Evolutionary conservation across 2,329 filamentous ascomycete species (phyloP).

Genomic region (Fusarium sp.): DNA sequence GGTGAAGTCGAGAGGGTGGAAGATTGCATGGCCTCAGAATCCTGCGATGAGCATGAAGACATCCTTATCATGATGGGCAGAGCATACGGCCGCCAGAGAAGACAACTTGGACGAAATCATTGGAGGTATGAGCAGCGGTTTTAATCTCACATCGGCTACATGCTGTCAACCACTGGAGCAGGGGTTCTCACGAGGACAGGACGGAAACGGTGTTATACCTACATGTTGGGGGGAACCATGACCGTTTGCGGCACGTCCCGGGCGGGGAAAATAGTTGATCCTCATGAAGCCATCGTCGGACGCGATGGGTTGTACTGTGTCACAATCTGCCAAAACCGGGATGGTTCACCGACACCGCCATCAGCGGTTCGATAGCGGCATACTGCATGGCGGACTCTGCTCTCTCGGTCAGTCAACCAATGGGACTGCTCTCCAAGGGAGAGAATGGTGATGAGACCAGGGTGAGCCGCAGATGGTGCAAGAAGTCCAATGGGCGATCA

Average conservation of each 20-base stretch:
- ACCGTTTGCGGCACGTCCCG: constrained; percentile 44
- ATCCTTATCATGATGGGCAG: constrained; percentile 21
- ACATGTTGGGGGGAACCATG: constrained; percentile 39
- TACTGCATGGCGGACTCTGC: constrained; percentile 38
- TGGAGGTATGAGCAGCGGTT: constrained; percentile 36
- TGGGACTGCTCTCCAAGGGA: constrained; percentile 38
- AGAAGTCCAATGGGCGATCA: constrained; percentile 43
- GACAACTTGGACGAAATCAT: constrained; percentile 23
- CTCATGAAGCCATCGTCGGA: constrained; percentile 44
- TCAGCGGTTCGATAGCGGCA: constrained; percentile 44
- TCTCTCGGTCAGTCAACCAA: constrained; percentile 43
- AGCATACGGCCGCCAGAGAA: constrained; percentile 13
- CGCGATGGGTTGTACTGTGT: constrained; percentile 43
- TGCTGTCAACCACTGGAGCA: constrained; percentile 34
- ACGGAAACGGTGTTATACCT: constrained; percentile 44
- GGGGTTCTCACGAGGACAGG: constrained; percentile 42
- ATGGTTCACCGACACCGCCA: constrained; percentile 46
- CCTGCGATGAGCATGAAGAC: constrained; percentile 10
- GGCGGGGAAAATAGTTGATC: constrained; percentile 41
- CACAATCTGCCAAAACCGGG: constrained; percentile 41
- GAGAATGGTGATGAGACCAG: constrained; percentile 44
- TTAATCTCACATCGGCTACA: constrained; percentile 41
- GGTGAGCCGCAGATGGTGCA: constrained; percentile 45
- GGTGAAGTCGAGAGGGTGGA: constrained; percentile 18
- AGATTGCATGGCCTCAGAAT: constrained; percentile 11